Evolutionary conservation across 257 asterid genomes (phyloP), one percentile per base, ranked within the genome.

Genomic region (Leonotis leonurus): DNA sequence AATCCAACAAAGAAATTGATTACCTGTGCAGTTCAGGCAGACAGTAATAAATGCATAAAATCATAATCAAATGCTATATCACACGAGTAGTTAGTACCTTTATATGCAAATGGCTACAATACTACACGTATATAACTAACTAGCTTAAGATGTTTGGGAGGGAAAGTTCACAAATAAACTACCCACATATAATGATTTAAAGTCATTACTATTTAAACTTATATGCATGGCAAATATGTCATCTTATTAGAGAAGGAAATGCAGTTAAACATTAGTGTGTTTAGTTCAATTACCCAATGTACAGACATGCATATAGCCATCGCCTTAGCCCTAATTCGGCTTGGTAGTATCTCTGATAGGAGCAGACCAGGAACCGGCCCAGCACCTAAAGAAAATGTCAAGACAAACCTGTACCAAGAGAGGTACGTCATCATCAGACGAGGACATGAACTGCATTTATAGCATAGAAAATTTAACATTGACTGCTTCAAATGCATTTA

Each of bases 251-350:
- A 60, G 45, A 60, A 37, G 44, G 41, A 60, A 70, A 57, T 12
- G 22, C 9, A 16, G 27, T 21, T n/a, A 26, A 14, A 53, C 17
- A 44, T 12, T 14, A 59, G 13, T 27, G 30, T 16, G 44, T 33
- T n/a, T n/a, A 59, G 62, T 65, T 16, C 22, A 73, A 64, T 69
- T 88, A 90, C 98, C 96, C 96, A 90, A 79, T 90, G 96, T 37
- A 86, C 89, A 64, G 91, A 78, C 96, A 85, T 83, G 88, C 98
- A 85, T 63, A 85, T 30, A 62, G 98, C 98, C 96, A 88, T 90
- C 54, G 98, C 98, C 75, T 81, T 88, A 17, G 94, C 96, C 71
- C 96, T 83, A 60, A 90, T 90, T 52, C 95, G 79, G 73, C 88
- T 75, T 3, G 98, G 95, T 51, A 90, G 78, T 71, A 90, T 85